Evolutionary conservation across 1,284 basidiomycete species (phyloP).

Genomic region (Pseudozyma pruni): DNA sequence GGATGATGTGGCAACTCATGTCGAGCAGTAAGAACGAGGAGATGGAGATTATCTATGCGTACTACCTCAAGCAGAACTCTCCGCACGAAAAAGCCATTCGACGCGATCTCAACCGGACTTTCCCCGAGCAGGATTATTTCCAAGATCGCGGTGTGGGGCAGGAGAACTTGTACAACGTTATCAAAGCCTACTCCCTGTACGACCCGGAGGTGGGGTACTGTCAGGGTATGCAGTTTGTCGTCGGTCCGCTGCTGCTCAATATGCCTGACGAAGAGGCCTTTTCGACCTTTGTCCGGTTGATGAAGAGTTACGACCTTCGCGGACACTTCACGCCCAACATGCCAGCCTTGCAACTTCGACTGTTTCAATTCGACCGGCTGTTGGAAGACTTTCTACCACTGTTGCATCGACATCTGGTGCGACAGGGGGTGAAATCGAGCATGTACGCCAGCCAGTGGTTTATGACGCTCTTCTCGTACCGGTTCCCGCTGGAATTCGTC

Average conservation of each 20-base stretch:
- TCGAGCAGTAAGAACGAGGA: constrained; percentile 84
- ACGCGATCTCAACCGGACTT: constrained; percentile 88
- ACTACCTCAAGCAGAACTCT: constrained; percentile 82
- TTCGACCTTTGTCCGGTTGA: constrained; percentile 92
- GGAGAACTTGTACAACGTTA: constrained; percentile 94
- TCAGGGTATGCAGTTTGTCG: constrained; percentile 88
- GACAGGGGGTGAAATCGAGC: constrained; percentile 86
- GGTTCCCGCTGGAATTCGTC: constrained; percentile 93
- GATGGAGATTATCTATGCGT: constrained; percentile 85
- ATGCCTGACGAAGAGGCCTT: constrained; percentile 80
- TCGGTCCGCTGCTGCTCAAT: constrained; percentile 89
- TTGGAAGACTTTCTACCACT: constrained; percentile 91
- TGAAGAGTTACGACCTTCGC: constrained; percentile 94
- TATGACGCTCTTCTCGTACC: constrained; percentile 75
- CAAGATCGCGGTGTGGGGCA: constrained; percentile 87
- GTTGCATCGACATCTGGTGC: constrained; percentile 87
- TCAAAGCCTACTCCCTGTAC: constrained; percentile 96
- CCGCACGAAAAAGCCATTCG: constrained; percentile 92
- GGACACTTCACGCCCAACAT: constrained; percentile 98
- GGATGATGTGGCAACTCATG: constrained; percentile 99
- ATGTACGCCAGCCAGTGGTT: constrained; percentile 99
- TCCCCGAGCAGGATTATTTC: constrained; percentile 97
- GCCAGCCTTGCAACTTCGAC: constrained; percentile 91
- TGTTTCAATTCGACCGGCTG: constrained; percentile 90
- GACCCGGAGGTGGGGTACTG: constrained; percentile 96